phyloP scores from a whole-genome alignment of 2,329 filamentous ascomycete species.

The Botrytis aclada region DNA sequence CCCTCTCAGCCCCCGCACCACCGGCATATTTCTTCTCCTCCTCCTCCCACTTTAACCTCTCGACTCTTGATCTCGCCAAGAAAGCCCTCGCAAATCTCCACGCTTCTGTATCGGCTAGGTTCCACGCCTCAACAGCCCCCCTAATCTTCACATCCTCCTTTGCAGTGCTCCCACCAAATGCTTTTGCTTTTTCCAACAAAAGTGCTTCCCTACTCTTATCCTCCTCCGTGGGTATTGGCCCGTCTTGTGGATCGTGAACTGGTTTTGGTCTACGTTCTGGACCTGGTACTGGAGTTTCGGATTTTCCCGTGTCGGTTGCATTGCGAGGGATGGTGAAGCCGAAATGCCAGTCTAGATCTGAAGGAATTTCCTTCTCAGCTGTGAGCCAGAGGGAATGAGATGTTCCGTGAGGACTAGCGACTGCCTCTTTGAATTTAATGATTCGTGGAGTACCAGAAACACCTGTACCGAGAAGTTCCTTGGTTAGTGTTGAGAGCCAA shows the following conservation, averaged over 20 bases:
- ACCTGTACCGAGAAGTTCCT: slow-evolving; percentile 61
- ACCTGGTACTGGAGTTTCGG: slow-evolving; percentile 55
- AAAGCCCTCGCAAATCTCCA: slow-evolving; percentile 74
- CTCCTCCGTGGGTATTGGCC: slow-evolving; percentile 50
- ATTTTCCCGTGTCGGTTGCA: slow-evolving; percentile 51
- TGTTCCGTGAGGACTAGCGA: slow-evolving; percentile 65
- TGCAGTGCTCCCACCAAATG: slow-evolving; percentile 44
- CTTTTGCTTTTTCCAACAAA: slow-evolving; percentile 54
- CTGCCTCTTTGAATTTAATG: slow-evolving; percentile 73
- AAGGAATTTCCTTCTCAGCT: slow-evolving; percentile 56
- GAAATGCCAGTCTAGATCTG: slow-evolving; percentile 85
- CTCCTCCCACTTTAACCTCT: slow-evolving; percentile 67
- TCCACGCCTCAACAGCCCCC: slow-evolving; percentile 61
- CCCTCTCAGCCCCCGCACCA: slow-evolving; percentile 49
- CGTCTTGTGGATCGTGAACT: slow-evolving; percentile 47
- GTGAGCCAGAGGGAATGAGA: slow-evolving; percentile 76
- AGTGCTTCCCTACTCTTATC: slow-evolving; percentile 53
- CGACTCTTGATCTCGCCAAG: slow-evolving; percentile 58
- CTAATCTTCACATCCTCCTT: slow-evolving; percentile 46
- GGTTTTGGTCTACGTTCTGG: slow-evolving; percentile 54
- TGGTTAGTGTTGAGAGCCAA: slow-evolving; percentile 73
- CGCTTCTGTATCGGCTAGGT: slow-evolving; percentile 70
- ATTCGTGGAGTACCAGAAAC: slow-evolving; percentile 64
- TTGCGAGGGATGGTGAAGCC: slow-evolving; percentile 74
- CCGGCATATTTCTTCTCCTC: slow-evolving; percentile 64